Conservation (phyloP, 2,329 filamentous ascomycete genomes). For the Neophaeococcomyces aloes region DNA sequence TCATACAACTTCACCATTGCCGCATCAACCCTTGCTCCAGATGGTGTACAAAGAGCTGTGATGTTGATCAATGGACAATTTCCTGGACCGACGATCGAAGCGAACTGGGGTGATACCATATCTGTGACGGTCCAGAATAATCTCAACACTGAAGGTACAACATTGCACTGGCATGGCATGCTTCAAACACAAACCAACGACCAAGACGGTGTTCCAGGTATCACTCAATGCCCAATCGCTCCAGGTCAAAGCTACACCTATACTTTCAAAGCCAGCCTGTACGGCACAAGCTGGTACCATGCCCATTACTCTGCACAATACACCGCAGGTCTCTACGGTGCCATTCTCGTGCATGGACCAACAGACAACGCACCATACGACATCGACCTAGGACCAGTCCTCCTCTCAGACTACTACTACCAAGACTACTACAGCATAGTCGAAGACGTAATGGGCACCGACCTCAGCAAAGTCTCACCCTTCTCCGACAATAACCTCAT, state of each 20-base stretch:
- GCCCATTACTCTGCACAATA: constrained; percentile 27
- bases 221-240: constrained; percentile 34
- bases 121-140: constrained; percentile 28
- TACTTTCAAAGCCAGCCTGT: constrained; percentile 26
- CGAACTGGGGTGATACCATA: constrained; percentile 23
- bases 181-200: constrained; percentile 25
- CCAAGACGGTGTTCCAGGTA: constrained; percentile 33
- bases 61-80: constrained; percentile 27
- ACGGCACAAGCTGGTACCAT: constrained; percentile 31
- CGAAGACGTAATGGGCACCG: constrained; percentile 12
- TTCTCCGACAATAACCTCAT: constrained; percentile 20
- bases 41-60: constrained; percentile 23
- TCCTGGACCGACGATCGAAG: constrained; percentile 48
- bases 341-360: constrained; percentile 24
- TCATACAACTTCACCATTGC: constrained; percentile 25
- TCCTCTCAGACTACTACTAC: constrained; percentile 22
- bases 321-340: constrained; percentile 23
- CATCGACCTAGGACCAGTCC: constrained; percentile 17
- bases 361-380: constrained; percentile 17
- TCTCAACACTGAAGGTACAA: constrained; percentile 26
- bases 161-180: constrained; percentile 36
- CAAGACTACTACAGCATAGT: constrained; percentile 13
- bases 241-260: constrained; percentile 32
- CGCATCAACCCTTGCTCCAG: constrained; percentile 21
- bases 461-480: constrained; percentile 12